Conservation (phyloP, 2,329 filamentous ascomycete genomes). For the Aspergillus awamori region DNA sequence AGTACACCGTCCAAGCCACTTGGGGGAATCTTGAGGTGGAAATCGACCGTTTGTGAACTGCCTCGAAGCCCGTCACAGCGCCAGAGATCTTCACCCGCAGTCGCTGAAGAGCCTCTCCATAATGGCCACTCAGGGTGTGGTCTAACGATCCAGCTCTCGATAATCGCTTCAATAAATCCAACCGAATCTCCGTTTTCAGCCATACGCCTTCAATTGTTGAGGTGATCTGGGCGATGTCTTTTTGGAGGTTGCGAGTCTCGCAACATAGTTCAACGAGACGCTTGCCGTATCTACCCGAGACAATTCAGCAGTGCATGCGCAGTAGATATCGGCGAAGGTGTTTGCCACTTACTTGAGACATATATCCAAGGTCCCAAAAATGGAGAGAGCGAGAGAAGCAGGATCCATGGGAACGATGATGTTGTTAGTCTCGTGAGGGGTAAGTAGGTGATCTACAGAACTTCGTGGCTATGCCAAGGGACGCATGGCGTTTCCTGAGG, state of each 20-base stretch:
- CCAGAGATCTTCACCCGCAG: too few relatives aligned
- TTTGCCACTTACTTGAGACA: not conserved
- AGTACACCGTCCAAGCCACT: not conserved
- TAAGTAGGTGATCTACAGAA: too few relatives aligned
- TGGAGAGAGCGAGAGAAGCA: not conserved
- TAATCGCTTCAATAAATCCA: too few relatives aligned
- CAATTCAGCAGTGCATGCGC: not conserved
- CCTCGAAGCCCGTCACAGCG: not conserved
- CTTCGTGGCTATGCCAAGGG: not conserved
- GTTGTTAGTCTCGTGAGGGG: too few relatives aligned
- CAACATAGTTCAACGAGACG: too few relatives aligned
- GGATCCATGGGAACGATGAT: not conserved
- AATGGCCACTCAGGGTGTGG: too few relatives aligned
- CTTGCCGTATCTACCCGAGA: not conserved
- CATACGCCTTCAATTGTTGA: too few relatives aligned
- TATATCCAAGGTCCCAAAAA: not conserved
- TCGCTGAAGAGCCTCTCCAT: too few relatives aligned
- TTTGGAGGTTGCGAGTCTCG: too few relatives aligned
- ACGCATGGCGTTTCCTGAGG: not conserved
- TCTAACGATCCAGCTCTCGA: too few relatives aligned
- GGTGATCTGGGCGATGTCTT: too few relatives aligned
- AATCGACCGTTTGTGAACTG: not conserved
- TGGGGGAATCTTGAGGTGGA: not conserved
- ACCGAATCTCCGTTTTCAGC: too few relatives aligned
- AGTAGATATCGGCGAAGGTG: not conserved